Percentiles rank a stretch among this genome's conserved stretches.
Conservation (phyloP, 805 yeast species). For the Saccharomyces paradoxus region DNA sequence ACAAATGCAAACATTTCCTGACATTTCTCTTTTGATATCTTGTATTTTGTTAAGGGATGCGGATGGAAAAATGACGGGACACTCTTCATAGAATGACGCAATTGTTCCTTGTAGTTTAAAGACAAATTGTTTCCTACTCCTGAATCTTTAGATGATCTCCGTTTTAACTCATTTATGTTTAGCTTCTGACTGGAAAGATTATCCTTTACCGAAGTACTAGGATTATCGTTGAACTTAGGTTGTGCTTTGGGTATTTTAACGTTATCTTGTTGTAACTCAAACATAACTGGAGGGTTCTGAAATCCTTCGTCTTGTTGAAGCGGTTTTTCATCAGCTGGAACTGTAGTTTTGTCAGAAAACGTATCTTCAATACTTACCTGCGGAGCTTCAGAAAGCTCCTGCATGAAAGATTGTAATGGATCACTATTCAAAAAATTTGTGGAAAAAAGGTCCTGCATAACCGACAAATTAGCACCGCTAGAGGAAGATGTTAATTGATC, state of each 20-base stretch:
- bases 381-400: constrained; percentile 12
- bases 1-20: constrained; percentile 8
- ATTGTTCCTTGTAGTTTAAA: constrained; percentile 7
- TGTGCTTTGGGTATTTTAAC: constrained; percentile 2
- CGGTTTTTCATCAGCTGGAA: neutral
- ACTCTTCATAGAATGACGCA: constrained; percentile 11
- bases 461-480: neutral
- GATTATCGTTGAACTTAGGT: constrained; percentile 8
- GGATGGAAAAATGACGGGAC: constrained; percentile 17
- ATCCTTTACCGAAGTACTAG: constrained; percentile 11
- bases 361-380: constrained; percentile 4
- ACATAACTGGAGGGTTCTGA: neutral
- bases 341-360: neutral
- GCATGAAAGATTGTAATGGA: constrained; percentile 18
- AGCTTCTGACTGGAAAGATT: constrained; percentile 14
- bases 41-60: constrained; percentile 16
- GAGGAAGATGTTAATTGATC: neutral
- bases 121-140: neutral
- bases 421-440: constrained; percentile 16
- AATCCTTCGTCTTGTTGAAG: constrained; percentile 2
- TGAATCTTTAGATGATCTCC: constrained; percentile 2
- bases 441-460: constrained; percentile 13
- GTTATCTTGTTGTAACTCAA: neutral
- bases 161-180: constrained; percentile 13
- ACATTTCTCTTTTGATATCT: constrained; percentile 10